phyloP scores from a whole-genome alignment of 2,329 filamentous ascomycete species.

The Dactylonectria estremocensis region DNA sequence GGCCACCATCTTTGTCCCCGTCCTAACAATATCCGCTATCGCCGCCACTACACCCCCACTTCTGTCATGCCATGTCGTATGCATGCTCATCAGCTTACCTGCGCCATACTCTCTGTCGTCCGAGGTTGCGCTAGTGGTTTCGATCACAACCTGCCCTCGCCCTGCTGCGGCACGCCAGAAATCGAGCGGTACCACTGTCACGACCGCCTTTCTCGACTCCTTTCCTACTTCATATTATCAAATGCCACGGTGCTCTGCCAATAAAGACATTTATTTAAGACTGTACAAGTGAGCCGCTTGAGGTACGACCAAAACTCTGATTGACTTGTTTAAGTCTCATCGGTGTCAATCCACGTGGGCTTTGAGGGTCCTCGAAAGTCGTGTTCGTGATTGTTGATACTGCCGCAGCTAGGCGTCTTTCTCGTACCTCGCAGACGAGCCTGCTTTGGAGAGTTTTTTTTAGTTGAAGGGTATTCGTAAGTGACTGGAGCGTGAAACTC shows the following conservation, averaged over 20 bases:
- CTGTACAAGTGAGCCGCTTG: neutral
- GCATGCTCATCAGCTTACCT: constrained; percentile 53
- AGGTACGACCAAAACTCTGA: constrained; percentile 31
- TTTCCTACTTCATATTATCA: constrained; percentile 56
- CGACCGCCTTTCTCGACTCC: constrained; percentile 57
- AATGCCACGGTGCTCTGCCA: constrained; percentile 36
- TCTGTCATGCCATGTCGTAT: constrained; percentile 5
- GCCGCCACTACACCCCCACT: constrained; percentile 5
- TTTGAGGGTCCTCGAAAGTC: too few relatives aligned
- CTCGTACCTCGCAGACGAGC: too few relatives aligned
- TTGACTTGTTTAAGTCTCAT: too few relatives aligned
- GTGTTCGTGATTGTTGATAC: too few relatives aligned
- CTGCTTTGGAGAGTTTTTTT: too few relatives aligned
- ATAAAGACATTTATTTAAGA: constrained; percentile 9
- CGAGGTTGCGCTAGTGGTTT: constrained; percentile 60
- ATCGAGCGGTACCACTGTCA: constrained; percentile 64
- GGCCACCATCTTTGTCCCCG: constrained; percentile 27
- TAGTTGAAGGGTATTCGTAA: too few relatives aligned
- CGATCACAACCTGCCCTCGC: constrained; percentile 58
- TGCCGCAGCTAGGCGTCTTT: too few relatives aligned
- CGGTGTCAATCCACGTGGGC: too few relatives aligned
- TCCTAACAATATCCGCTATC: neutral
- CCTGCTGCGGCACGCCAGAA: constrained; percentile 58
- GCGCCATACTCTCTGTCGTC: constrained; percentile 61
- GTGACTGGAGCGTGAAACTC: too few relatives aligned